Percentiles rank a stretch among this genome's conserved stretches.
phyloP scores from a whole-genome alignment of 371 early-diverging fungal genomes.

The Coemansia sp. region DNA sequence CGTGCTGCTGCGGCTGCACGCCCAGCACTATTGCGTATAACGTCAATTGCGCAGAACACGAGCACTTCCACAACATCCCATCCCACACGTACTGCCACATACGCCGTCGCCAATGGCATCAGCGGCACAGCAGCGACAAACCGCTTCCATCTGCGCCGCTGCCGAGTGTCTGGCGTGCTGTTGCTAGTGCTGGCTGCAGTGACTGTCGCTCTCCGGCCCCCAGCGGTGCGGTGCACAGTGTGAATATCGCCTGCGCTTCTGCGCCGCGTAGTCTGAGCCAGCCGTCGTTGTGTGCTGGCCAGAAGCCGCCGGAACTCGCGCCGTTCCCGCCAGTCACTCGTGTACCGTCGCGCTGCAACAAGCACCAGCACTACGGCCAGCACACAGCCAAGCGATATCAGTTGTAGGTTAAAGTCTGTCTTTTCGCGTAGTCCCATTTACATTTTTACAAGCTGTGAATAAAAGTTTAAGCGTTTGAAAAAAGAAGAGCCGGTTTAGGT shows the following conservation, averaged over 20 bases:
- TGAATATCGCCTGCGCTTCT: neutral
- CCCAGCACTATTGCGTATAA: neutral
- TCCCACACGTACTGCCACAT: conserved; percentile 23
- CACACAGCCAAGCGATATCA: conserved; percentile 18
- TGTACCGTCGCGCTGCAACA: conserved; percentile 27
- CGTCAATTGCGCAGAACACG: conserved; percentile 38
- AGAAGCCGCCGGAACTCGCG: conserved; percentile 32
- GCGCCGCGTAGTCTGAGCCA: neutral
- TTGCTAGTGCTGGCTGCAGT: neutral
- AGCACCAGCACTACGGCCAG: conserved; percentile 15
- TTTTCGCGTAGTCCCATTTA: conserved; percentile 41
- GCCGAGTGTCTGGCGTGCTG: neutral
- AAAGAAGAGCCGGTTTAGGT: too few species aligned
- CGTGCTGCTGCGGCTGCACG: neutral
- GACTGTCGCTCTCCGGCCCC: neutral
- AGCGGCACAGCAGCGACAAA: conserved; percentile 38
- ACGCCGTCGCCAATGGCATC: conserved; percentile 42
- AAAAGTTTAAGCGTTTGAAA: neutral
- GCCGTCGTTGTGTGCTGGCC: conserved; percentile 14
- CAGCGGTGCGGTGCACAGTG: neutral
- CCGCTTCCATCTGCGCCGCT: conserved; percentile 25
- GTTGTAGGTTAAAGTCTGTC: conserved; percentile 32
- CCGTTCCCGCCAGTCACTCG: conserved; percentile 45
- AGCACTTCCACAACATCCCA: conserved; percentile 44
- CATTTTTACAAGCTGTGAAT: neutral